Evolutionary conservation across 2,329 filamentous ascomycete species (phyloP), one percentile per base, ranked within the genome.

Genomic region (Calonectria hongkongensis): DNA sequence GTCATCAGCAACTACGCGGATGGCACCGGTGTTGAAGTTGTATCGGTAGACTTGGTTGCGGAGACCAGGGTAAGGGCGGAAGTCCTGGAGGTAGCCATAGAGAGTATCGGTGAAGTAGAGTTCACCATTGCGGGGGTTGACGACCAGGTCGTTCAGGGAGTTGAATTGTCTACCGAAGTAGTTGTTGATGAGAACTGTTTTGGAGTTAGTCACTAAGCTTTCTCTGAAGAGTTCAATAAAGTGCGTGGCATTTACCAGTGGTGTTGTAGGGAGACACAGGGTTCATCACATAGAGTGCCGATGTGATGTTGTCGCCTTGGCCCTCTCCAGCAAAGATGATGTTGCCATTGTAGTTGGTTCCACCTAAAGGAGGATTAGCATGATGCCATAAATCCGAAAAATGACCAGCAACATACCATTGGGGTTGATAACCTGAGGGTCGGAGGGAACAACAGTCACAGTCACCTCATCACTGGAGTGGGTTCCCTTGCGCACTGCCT

Each of bases 71-170:
- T 80, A 74, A 0, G 88, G 88, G 0, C 91, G 86, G 76, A 92
- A 92, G 28, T 89, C 85, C 77, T 92, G 91, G 50, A 89, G 84
- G 72, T 86, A 89, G 3, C 90, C 91, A 74, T 93, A 93, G 9
- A 87, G 85, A 0, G 89, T 88, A 71, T 93, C 91, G 1, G 91
- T 93, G 76, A 93, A 92, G 84, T 91, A 93, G n/a, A 93, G 83
- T 30, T 90, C 87, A n/a, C 86, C 86, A 70, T 88, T 91, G 13
- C 81, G 79, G 36, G 90, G 86, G 74, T 92, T 87, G 68, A 90
- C 79, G 1, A 86, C 85, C 0, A 90, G 85, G 72, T 93, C 91
- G 74, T 92, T 92, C 13, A 92, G 81, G 0, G 90, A 92, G 79
- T 88, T 91, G 82, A 92, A 92, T 48, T 88, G 85, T 3, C 90